Conservation (phyloP, 2,329 filamentous ascomycete genomes). For the Sclerotinia nivalis region DNA sequence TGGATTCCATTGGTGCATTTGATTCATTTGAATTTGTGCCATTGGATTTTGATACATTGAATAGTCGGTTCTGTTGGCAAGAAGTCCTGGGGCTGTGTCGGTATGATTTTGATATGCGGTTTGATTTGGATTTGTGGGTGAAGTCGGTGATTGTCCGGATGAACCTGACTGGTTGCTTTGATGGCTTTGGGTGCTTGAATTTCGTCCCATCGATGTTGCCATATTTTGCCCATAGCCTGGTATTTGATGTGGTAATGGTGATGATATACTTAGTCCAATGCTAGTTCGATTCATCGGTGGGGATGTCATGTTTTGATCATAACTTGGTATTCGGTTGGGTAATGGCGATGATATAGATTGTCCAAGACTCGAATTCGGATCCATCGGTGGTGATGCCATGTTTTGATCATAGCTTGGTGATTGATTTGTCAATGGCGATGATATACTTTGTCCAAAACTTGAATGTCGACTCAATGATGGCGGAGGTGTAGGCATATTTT, state of each 20-base stretch:
- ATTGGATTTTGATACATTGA: not conserved
- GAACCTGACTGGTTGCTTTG: not conserved
- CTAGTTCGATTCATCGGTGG: not conserved
- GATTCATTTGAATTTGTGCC: not conserved
- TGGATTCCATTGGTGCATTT: not conserved
- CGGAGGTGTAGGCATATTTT: not conserved
- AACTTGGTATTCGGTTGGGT: not conserved
- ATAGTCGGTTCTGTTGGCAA: too few relatives aligned
- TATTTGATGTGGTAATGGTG: not conserved
- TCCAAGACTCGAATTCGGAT: not conserved
- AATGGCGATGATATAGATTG: not conserved
- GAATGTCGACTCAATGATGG: not conserved
- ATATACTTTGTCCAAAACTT: not conserved
- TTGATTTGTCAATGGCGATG: not conserved
- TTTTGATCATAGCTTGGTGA: not conserved
- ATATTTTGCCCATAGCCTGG: not conserved
- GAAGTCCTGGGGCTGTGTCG: too few relatives aligned
- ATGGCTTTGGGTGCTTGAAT: not conserved
- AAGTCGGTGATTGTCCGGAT: not conserved
- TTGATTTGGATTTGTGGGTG: not conserved
- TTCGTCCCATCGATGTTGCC: not conserved
- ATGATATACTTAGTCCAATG: not conserved
- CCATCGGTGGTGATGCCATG: not conserved
- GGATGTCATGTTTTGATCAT: not conserved
- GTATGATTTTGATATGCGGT: not conserved